phyloP scores from a whole-genome alignment of 2,329 filamentous ascomycete genomes.

The Acrocalymma vagum region DNA sequence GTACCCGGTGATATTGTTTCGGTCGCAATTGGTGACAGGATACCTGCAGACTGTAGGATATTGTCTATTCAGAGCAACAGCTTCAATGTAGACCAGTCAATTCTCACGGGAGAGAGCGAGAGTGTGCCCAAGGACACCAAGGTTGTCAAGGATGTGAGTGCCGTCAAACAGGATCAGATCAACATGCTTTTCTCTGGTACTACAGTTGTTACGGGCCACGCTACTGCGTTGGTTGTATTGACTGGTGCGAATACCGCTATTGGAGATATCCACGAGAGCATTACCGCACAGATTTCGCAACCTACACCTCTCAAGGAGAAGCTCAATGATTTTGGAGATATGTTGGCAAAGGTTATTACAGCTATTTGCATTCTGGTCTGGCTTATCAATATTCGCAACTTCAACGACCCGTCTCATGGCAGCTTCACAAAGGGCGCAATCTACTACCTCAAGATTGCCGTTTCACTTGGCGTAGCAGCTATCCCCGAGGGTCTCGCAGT shows the following conservation, averaged over 20 bases:
- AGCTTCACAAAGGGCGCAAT: constrained; percentile 97
- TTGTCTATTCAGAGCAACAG: constrained; percentile 94
- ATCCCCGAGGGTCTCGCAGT: constrained; percentile 98
- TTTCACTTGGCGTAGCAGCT: constrained; percentile 95
- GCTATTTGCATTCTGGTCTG: constrained; percentile 96
- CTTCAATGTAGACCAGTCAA: constrained; percentile 95
- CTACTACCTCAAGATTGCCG: constrained; percentile 99
- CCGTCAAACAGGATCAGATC: constrained; percentile 95
- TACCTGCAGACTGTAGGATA: constrained; percentile 93
- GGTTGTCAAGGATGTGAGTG: constrained; percentile 77
- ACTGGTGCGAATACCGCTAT: constrained; percentile 93
- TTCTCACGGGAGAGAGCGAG: constrained; percentile 96
- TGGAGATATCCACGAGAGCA: constrained; percentile 98
- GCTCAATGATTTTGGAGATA: constrained; percentile 97
- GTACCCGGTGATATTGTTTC: constrained; percentile 94
- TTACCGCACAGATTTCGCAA: constrained; percentile 96
- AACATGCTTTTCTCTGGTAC: constrained; percentile 99
- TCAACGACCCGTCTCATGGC: constrained; percentile 92
- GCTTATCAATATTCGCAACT: constrained; percentile 98
- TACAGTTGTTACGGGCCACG: constrained; percentile 93
- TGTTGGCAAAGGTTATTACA: constrained; percentile 96
- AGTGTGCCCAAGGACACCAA: constrained; percentile 86
- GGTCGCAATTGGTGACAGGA: constrained; percentile 87
- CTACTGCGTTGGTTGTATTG: constrained; percentile 87
- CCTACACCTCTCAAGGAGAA: constrained; percentile 98